Base-by-base conservation (phyloP, 345 rosid species). In the Raphanus sativus region DNA sequence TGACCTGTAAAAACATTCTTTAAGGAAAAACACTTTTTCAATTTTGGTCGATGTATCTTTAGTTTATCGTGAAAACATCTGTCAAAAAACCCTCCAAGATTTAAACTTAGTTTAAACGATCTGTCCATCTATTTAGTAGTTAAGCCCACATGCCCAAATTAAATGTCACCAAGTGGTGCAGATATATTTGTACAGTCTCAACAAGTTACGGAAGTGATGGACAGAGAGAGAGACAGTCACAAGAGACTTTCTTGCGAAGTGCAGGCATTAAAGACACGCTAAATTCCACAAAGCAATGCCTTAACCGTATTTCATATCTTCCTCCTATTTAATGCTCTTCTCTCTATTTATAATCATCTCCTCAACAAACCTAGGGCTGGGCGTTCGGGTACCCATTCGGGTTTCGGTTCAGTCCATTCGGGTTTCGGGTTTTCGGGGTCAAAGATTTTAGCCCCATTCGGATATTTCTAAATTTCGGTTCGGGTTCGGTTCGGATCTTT, bases 281-380 rank as follows among this genome's bases (percentile, higher is more conserved):
- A 74, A 79, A 79, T 70, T 79, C 82, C 75, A 79, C 82, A 73
- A 69, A 74, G 54, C 67, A 77, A 67, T 67, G 55, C 40, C 85
- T 67, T 81, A 88, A 75, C 91, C 82, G 89, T 82, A 85, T 76
- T 70, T 83, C 74, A 75, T 52, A 63, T 56, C 74, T 16, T 61
- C 62, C 61, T 24, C 72, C 32, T 63, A 25, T 71, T 80, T n/a
- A 75, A 73, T 70, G 69, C 70, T 10, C 52, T 6, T 69, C 54
- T 16, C 45, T 60, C 8, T 65, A 5, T 60, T 29, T 73, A 78
- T 59, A 42, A 32, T 62, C 80, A 63, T 70, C 28, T 71, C 45
- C 50, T 30, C 58, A 17, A 7, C 54, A 42, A 26, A 13, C 9
- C 28, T n/a, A n/a, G n/a, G n/a, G n/a, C n/a, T n/a, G n/a, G n/a